These are phyloP conservation scores for Clonostachys rhizophaga DNA, from an alignment of 2,329 filamentous ascomycete genomes.

Conservation along the genomic window DNA sequence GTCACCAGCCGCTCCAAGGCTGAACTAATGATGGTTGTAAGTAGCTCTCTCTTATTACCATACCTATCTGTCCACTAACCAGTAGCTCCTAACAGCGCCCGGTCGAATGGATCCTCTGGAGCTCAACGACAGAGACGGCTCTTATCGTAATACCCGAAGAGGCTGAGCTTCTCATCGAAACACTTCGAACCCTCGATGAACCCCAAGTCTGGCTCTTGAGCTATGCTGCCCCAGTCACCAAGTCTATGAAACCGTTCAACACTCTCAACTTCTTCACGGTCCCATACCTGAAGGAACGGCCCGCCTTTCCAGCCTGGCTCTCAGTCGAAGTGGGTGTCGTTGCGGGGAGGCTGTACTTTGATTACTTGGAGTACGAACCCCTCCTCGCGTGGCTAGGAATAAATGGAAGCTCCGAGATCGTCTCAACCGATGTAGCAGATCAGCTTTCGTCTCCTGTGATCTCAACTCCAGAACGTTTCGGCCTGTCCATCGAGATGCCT, in stretches of 20 bases:
- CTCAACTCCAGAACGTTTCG: conserved; percentile 10
- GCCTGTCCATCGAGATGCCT: conserved; percentile 5
- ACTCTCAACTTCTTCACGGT: conserved; percentile 44
- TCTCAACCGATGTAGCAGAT: not conserved
- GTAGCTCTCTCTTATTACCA: no score
- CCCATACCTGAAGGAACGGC: conserved; percentile 34
- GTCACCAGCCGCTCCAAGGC: not conserved
- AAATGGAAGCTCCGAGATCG: not conserved
- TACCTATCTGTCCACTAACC: no score
- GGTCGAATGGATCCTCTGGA: conserved; percentile 61
- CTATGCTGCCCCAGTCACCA: conserved; percentile 57
- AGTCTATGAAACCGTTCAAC: conserved; percentile 56
- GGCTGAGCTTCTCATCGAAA: conserved; percentile 46
- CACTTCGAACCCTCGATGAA: conserved; percentile 19
- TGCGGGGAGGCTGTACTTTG: conserved; percentile 56
- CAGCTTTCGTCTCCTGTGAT: not conserved
- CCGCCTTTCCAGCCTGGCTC: conserved; percentile 45
- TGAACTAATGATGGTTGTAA: no score
- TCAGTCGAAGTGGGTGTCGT: conserved; percentile 55
- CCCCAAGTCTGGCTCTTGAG: conserved; percentile 38
- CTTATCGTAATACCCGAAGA: conserved; percentile 61
- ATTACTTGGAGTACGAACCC: conserved; percentile 35
- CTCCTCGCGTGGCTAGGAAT: conserved; percentile 24
- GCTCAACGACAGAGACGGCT: conserved; percentile 33
- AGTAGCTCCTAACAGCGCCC: conserved; percentile 23